Evolutionary conservation across 768 basidiomycete genomes (phyloP).

Genomic region (Hydnomerulius pinastri): DNA sequence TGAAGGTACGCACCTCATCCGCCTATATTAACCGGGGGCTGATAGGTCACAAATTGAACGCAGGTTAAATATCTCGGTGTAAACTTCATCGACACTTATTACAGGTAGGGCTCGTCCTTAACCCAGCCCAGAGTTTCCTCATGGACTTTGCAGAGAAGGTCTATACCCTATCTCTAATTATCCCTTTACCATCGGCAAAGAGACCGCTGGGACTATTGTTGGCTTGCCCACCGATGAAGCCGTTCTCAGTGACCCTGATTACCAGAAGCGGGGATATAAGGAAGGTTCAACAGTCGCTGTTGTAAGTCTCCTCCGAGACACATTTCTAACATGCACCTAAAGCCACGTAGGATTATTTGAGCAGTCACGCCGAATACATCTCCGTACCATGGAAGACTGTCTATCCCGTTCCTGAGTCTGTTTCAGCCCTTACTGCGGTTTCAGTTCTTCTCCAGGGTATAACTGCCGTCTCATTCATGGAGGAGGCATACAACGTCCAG

Average conservation of each 20-base stretch:
- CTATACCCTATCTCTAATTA: constrained; percentile 59
- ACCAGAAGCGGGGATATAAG: constrained; percentile 62
- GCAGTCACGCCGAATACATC: constrained; percentile 71
- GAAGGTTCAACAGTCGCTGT: constrained; percentile 75
- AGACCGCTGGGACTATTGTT: constrained; percentile 76
- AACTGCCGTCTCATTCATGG: constrained; percentile 75
- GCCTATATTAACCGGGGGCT: background rate
- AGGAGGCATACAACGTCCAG: constrained; percentile 85
- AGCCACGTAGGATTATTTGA: constrained; percentile 41
- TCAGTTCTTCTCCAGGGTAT: constrained; percentile 73
- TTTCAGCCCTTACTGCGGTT: constrained; percentile 65
- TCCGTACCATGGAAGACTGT: constrained; percentile 63
- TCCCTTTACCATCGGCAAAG: constrained; percentile 74
- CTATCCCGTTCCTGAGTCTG: constrained; percentile 61
- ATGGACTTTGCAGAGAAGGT: constrained; percentile 48
- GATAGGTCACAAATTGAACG: constrained; percentile 2
- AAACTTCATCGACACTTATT: constrained; percentile 89
- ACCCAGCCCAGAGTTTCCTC: background rate
- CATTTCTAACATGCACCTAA: background rate
- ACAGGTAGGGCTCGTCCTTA: constrained; percentile 47
- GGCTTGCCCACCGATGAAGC: constrained; percentile 67
- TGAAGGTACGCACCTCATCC: constrained; percentile 29
- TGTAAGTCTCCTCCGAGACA: constrained; percentile 42
- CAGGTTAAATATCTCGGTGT: constrained; percentile 77
- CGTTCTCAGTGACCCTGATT: constrained; percentile 61